Conservation (phyloP, 805 yeast species). For the Kodamaea restingae region DNA sequence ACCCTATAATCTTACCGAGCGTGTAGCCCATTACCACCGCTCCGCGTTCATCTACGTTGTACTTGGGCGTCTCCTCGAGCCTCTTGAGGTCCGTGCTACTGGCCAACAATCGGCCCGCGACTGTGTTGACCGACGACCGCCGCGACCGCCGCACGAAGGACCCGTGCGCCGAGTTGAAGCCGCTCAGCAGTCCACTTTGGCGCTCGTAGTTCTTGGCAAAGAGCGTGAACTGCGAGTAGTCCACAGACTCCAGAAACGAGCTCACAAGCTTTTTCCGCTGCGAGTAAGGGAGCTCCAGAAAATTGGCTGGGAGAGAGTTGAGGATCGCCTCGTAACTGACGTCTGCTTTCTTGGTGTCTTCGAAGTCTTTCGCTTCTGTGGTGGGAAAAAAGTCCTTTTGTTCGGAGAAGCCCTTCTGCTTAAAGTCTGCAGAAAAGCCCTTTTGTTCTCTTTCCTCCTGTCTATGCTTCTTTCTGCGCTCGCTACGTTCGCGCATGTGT, state of each 20-base stretch:
- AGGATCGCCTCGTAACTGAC: constrained; percentile 40
- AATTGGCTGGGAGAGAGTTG: constrained; percentile 48
- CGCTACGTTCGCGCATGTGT: constrained; percentile 12
- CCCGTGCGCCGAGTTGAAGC: constrained; percentile 14
- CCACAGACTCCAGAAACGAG: constrained; percentile 36
- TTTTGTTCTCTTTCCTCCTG: constrained; percentile 9
- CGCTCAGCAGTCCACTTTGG: constrained; percentile 13
- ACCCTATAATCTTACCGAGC: constrained; percentile 74
- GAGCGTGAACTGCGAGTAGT: constrained; percentile 41
- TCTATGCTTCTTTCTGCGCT: constrained; percentile 12
- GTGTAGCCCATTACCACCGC: constrained; percentile 57
- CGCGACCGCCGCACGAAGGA: constrained; percentile 30
- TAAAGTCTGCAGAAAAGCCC: constrained; percentile 9
- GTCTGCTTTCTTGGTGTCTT: constrained; percentile 15
- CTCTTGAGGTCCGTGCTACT: constrained; percentile 31
- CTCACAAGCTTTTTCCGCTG: constrained; percentile 48
- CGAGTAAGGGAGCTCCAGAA: constrained; percentile 55
- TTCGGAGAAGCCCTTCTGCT: too few species aligned
- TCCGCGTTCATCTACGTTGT: constrained; percentile 61
- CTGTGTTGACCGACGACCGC: constrained; percentile 31
- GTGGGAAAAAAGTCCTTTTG: too few species aligned
- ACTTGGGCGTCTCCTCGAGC: constrained; percentile 22
- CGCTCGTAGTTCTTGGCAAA: constrained; percentile 35
- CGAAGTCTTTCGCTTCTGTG: background rate
- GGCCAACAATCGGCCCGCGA: constrained; percentile 40